Base-by-base conservation (phyloP, 495 filamentous ascomycete genomes). In the Trichocladium antarcticum region DNA sequence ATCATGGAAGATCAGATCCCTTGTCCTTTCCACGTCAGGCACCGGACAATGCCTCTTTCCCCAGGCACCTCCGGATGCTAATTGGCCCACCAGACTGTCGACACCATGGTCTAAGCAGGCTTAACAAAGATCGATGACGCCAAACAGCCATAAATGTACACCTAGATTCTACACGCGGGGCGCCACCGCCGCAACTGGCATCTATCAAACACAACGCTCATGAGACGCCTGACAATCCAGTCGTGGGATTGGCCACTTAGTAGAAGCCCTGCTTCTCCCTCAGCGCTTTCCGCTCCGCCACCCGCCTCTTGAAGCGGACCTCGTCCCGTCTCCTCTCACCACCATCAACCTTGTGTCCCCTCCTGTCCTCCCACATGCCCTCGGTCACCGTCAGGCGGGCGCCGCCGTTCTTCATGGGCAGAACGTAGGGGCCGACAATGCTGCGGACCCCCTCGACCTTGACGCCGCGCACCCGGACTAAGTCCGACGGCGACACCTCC, bases 331-430 rank as follows among this genome's bases (percentile, higher is more conserved):
- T 79, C 63, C 92, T 78, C 70, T 98, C 92, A 74, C 92, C 92
- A 58, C 92, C 92, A 73, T 98, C 92, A 51, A 96, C 78, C 79
- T 97, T 98, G 38, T 78, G 77, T 34, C 92, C 92, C 48, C 84
- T 74, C 59, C 67, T 74, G 56, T 85, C 72, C 69, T 93, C 89
- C 89, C 89, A 95, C 74, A 94, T 81, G 4, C 85, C 85, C 58
- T 95, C 88, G 53, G 83, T 80, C 6, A 84, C 76, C 45, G 70
- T 71, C 40, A 95, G 70, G 29, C 71, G 70, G 2, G 81, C 83
- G 29, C 77, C 70, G 0, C 78, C 81, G 7, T 79, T 77, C 71
- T 84, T 83, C 10, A 87, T 55, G 1, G 75, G 75, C 51, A 68
- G 68, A 10, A 86, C 72, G 57, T 80, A 82, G 0, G 85, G 84